phyloP scores from a whole-genome alignment of 129 eudicot genomes.

The Helianthus tuberosus region DNA sequence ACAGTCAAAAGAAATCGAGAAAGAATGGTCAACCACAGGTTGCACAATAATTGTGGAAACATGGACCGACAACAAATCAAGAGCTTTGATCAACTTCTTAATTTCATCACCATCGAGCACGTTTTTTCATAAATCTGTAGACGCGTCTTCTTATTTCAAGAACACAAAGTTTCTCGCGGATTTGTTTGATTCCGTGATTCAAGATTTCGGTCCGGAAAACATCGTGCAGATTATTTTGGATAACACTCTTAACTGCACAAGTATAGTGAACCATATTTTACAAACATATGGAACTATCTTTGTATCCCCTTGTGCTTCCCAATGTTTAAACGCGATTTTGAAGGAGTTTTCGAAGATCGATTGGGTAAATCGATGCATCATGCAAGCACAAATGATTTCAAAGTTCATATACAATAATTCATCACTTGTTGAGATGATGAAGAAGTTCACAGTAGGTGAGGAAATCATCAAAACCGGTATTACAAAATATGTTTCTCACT shows the following conservation, averaged over 20 bases:
- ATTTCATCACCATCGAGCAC: slow-evolving; percentile 90
- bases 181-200: slow-evolving; percentile 81
- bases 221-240: slow-evolving; percentile 89
- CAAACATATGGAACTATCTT: slow-evolving; percentile 74
- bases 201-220: slow-evolving; percentile 78
- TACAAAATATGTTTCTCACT: slow-evolving; percentile 73
- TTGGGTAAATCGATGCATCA: slow-evolving; percentile 78
- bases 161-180: slow-evolving; percentile 66
- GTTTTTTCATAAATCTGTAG: slow-evolving; percentile 87
- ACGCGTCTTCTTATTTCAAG: slow-evolving; percentile 75
- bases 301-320: slow-evolving; percentile 92
- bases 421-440: slow-evolving; percentile 67
- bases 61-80: slow-evolving; percentile 89
- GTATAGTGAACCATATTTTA: slow-evolving; percentile 69
- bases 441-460: slow-evolving; percentile 65
- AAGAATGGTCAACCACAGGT: slow-evolving; percentile 90
- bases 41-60: slow-evolving; percentile 90
- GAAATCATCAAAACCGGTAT: slow-evolving; percentile 80
- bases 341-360: slow-evolving; percentile 87
- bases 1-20: slow-evolving; percentile 69
- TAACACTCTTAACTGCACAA: slow-evolving; percentile 58
- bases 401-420: slow-evolving; percentile 74
- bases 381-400: slow-evolving; percentile 76
- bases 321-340: slow-evolving; percentile 76
- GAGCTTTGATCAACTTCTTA: slow-evolving; percentile 75